phyloP scores from a whole-genome alignment of 345 rosid genomes.

The Durio zibethinus region DNA sequence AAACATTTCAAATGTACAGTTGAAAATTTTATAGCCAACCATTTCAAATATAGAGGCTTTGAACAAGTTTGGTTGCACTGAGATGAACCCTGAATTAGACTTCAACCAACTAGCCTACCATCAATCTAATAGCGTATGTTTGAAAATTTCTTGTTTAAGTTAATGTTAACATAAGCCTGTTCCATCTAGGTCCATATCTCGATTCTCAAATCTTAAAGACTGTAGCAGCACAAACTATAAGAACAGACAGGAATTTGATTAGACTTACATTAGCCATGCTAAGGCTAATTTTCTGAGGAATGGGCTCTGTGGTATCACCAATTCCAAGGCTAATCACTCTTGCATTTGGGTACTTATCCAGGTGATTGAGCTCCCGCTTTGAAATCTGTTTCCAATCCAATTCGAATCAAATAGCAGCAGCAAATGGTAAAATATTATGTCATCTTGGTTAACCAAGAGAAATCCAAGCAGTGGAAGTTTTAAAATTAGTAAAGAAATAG shows the following conservation, averaged over 20 bases:
- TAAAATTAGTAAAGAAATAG: neutral
- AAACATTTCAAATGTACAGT: neutral
- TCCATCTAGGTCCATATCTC: neutral
- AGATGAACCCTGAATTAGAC: neutral
- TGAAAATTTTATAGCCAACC: neutral
- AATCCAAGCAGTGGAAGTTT: slow-evolving; percentile 1
- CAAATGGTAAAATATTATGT: neutral
- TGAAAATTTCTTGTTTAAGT: neutral
- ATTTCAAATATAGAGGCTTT: neutral
- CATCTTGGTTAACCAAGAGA: neutral
- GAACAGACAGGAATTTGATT: neutral
- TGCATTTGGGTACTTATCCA: slow-evolving; percentile 51
- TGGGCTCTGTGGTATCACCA: slow-evolving; percentile 77
- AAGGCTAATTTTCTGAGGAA: slow-evolving; percentile 53
- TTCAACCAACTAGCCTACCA: neutral
- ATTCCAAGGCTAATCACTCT: slow-evolving; percentile 66
- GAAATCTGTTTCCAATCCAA: slow-evolving; percentile 39
- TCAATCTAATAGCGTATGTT: slow-evolving; percentile 2
- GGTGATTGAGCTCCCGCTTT: slow-evolving; percentile 50
- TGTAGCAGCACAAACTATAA: neutral
- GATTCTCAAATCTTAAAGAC: neutral
- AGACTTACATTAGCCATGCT: slow-evolving; percentile 59
- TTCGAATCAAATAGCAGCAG: neutral
- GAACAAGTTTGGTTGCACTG: neutral
- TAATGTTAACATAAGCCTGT: neutral